Conservation (phyloP, 768 basidiomycete species). For the Multifurca ochricompacta region DNA sequence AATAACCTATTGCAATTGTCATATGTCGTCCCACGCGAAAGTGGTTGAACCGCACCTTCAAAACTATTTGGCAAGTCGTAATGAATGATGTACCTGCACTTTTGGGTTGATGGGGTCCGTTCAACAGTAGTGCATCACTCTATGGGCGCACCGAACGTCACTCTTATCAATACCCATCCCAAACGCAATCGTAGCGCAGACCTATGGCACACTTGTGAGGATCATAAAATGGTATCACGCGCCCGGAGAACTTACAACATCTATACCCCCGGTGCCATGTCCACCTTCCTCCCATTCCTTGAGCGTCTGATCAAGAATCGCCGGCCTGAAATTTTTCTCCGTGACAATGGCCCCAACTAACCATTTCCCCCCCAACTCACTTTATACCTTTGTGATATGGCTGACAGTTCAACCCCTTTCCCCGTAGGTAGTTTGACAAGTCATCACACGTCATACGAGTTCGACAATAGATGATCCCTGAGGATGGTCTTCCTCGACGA, state of each 20-base stretch:
- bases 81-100: slow-evolving; percentile 62
- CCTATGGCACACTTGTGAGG: slow-evolving; percentile 31
- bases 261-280: slow-evolving; percentile 43
- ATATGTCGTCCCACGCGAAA: not conserved
- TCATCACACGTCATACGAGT: slow-evolving; percentile 57
- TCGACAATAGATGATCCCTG: slow-evolving; percentile 78
- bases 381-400: slow-evolving; percentile 71
- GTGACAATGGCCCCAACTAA: not conserved
- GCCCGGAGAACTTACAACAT: slow-evolving; percentile 43
- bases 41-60: slow-evolving; percentile 45
- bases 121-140: not conserved
- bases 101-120: not conserved
- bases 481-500: slow-evolving; percentile 50
- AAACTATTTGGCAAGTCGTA: slow-evolving; percentile 78
- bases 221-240: too few species aligned
- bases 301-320: slow-evolving; percentile 43
- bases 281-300: slow-evolving; percentile 54
- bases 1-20: slow-evolving; percentile 53
- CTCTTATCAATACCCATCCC: slow-evolving; percentile 84
- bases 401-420: slow-evolving; percentile 56
- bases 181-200: slow-evolving; percentile 77
- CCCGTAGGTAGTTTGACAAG: slow-evolving; percentile 53
- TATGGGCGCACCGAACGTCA: slow-evolving; percentile 55
- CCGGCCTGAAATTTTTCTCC: slow-evolving; percentile 30
- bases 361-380: slow-evolving; percentile 29